Conservation (phyloP, 2,329 filamentous ascomycete species). For the Alternaria arbusti region DNA sequence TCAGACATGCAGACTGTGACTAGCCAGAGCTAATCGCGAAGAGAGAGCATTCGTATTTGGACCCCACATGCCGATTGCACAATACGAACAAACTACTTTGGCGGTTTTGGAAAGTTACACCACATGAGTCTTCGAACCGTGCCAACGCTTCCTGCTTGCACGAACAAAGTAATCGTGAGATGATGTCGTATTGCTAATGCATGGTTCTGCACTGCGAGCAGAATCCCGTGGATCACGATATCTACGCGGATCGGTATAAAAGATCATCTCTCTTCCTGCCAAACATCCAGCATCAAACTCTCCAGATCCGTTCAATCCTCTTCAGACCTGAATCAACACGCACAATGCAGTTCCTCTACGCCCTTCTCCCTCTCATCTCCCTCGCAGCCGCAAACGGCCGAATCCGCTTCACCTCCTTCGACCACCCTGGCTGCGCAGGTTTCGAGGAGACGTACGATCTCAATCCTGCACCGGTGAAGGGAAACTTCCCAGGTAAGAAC, state of each 20-base stretch:
- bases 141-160: not conserved
- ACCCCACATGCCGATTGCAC: too few species aligned
- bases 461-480: conserved; percentile 7
- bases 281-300: not conserved
- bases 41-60: too few species aligned
- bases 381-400: conserved; percentile 3
- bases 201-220: not conserved
- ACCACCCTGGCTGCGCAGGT: conserved; percentile 2
- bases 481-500: conserved; percentile 1
- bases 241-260: not conserved
- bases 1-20: too few species aligned
- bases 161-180: not conserved
- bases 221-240: not conserved
- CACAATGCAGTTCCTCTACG: not conserved
- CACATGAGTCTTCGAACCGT: not conserved
- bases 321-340: not conserved
- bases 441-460: conserved; percentile 8
- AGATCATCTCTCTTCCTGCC: not conserved
- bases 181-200: not conserved
- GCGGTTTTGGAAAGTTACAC: not conserved
- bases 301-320: not conserved
- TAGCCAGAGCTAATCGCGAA: too few species aligned
- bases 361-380: not conserved
- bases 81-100: too few species aligned
- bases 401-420: conserved; percentile 5